Evolutionary conservation across 176 grass and related monocot species (phyloP), one percentile per base, ranked within the genome.

Genomic region (Thalia dealbata): DNA sequence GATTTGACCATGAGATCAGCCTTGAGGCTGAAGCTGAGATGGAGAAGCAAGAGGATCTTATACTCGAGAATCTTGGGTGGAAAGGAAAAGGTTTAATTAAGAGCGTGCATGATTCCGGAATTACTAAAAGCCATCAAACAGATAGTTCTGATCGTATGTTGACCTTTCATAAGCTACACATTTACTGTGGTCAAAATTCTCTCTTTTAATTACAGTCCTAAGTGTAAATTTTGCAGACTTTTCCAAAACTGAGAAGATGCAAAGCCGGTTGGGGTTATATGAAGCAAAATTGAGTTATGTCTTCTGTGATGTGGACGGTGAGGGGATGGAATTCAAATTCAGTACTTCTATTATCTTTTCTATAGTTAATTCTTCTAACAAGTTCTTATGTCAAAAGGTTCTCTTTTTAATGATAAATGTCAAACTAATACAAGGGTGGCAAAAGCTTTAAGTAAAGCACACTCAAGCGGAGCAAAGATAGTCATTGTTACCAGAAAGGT

Each of bases 301-400:
- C 24, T 92, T 97, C 64, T 97, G 90, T 81, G 95, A 97, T 75
- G 82, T 92, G 76, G 95, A 92, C 81, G 95, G 93, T 96, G 86
- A 56, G 72, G 28, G 71, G 58, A 30, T 35, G n/a, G n/a, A n/a
- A n/a, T n/a, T n/a, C n/a, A n/a, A n/a, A n/a, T 44, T 80, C 21
- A 25, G 76, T 66, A 18, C 27, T 10, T 50, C 26, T 41, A 56
- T 71, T 81, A 46, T 64, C 77, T 71, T 30, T 28, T 50, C 52
- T 30, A 61, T 78, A 70, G 85, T 52, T 52, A 66, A 2, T 35
- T 87, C 6, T 78, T 14, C 15, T 71, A 24, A 75, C 66, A 65
- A 22, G 21, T 72, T 69, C 0, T 80, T 68, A 43, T 76, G 62
- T 26, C 77, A 85, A 32, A 78, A 96, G 92, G 87, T 70, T 90